These are phyloP conservation scores for Stemphylium beticola DNA, from an alignment of 2,329 filamentous ascomycete species.

Conservation along the genomic window DNA sequence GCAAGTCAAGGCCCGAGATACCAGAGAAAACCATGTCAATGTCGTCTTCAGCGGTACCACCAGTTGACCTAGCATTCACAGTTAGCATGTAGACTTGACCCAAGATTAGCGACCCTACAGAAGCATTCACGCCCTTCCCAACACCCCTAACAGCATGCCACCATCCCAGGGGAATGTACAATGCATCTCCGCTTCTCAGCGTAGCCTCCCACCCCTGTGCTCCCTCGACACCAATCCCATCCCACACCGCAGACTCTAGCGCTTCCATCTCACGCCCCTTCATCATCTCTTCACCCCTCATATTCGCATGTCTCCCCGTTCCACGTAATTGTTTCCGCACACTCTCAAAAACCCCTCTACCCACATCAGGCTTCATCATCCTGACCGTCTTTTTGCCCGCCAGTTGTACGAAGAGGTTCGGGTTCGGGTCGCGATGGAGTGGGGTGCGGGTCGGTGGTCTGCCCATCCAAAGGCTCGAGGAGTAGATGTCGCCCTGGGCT, in stretches of 20 bases:
- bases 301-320: slow-evolving; percentile 50
- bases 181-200: slow-evolving; percentile 69
- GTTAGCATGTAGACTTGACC: slow-evolving; percentile 24
- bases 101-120: slow-evolving; percentile 49
- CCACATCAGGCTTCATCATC: slow-evolving; percentile 69
- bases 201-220: slow-evolving; percentile 45
- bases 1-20: not conserved
- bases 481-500: slow-evolving; percentile 85
- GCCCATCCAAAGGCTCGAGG: slow-evolving; percentile 86
- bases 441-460: slow-evolving; percentile 87
- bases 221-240: slow-evolving; percentile 22
- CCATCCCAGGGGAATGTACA: slow-evolving; percentile 84
- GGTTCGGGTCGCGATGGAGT: slow-evolving; percentile 90
- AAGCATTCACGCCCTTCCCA: slow-evolving; percentile 63
- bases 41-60: slow-evolving; percentile 71
- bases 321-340: slow-evolving; percentile 53
- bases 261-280: slow-evolving; percentile 71
- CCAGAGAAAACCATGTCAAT: not conserved
- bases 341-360: slow-evolving; percentile 67
- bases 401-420: slow-evolving; percentile 88
- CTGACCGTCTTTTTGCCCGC: slow-evolving; percentile 74
- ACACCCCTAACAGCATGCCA: slow-evolving; percentile 82
- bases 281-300: slow-evolving; percentile 93
- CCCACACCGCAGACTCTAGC: slow-evolving; percentile 76
- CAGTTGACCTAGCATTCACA: slow-evolving; percentile 66